phyloP scores from a whole-genome alignment of 2,329 filamentous ascomycete species.

The Alternaria ventricosa region DNA sequence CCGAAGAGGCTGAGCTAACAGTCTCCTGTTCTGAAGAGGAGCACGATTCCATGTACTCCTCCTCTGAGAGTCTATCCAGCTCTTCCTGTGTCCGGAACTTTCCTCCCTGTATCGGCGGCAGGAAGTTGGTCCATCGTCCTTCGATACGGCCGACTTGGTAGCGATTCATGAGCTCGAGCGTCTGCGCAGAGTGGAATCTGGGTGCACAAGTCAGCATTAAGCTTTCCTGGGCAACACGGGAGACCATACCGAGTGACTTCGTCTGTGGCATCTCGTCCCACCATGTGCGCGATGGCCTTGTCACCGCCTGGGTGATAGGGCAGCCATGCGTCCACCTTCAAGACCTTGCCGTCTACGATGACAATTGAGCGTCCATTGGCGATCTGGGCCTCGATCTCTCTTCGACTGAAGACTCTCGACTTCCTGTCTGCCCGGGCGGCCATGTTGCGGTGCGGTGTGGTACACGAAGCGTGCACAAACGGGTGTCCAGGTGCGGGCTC shows the following conservation, averaged over 20 bases:
- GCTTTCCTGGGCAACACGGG: not conserved
- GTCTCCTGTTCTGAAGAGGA: slow-evolving; percentile 35
- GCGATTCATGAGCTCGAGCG: slow-evolving; percentile 75
- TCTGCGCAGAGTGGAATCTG: slow-evolving; percentile 82
- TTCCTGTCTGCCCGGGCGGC: slow-evolving; percentile 46
- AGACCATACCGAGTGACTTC: slow-evolving; percentile 82
- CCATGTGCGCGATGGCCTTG: slow-evolving; percentile 90
- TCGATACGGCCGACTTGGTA: slow-evolving; percentile 86
- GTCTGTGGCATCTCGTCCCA: slow-evolving; percentile 91
- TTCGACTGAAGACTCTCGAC: slow-evolving; percentile 62
- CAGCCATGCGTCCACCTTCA: slow-evolving; percentile 89
- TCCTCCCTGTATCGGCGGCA: slow-evolving; percentile 91
- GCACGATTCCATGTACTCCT: slow-evolving; percentile 29
- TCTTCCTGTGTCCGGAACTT: slow-evolving; percentile 67
- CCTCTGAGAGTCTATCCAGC: slow-evolving; percentile 42
- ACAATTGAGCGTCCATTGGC: slow-evolving; percentile 80
- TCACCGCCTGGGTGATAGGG: slow-evolving; percentile 91
- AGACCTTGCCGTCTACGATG: slow-evolving; percentile 78
- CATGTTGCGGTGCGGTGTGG: slow-evolving; percentile 24
- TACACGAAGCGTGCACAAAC: not conserved
- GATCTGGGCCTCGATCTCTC: slow-evolving; percentile 81
- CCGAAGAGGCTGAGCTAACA: slow-evolving; percentile 56
- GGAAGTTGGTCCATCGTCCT: slow-evolving; percentile 84
- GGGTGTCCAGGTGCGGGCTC: not conserved
- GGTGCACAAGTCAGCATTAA: slow-evolving; percentile 9